These are phyloP conservation scores for Syncephalastrum contaminatum DNA, from an alignment of 371 early-diverging fungal species.

Conservation along the genomic window DNA sequence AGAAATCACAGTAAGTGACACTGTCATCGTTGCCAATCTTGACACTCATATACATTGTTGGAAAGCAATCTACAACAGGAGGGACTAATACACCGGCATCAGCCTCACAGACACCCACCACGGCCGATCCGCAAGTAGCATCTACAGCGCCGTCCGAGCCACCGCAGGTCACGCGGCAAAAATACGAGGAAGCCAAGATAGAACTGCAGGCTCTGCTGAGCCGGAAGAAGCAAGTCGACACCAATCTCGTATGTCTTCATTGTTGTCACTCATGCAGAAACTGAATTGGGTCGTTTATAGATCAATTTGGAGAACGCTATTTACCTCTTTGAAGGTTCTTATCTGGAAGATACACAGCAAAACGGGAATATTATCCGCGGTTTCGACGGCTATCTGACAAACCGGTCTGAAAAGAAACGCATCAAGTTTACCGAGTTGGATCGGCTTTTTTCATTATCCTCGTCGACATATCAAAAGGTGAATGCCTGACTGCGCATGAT, in stretches of 20 bases:
- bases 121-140: not conserved
- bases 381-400: constrained; percentile 74
- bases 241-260: constrained; percentile 47
- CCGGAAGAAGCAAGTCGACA: constrained; percentile 64
- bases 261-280: not conserved
- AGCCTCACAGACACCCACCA: constrained; percentile 4
- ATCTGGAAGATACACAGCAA: constrained; percentile 78
- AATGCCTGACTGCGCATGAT: not conserved
- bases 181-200: constrained; percentile 59
- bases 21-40: too few species aligned
- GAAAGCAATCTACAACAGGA: too few species aligned
- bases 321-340: constrained; percentile 79
- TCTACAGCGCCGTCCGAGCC: constrained; percentile 29
- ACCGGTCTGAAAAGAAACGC: constrained; percentile 55
- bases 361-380: constrained; percentile 83
- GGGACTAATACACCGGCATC: too few species aligned
- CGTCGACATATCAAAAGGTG: constrained; percentile 67
- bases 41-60: too few species aligned
- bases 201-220: constrained; percentile 56
- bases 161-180: constrained; percentile 52
- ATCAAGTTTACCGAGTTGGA: constrained; percentile 63
- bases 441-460: constrained; percentile 63
- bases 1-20: too few species aligned
- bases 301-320: constrained; percentile 71
- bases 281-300: constrained; percentile 6